A percentile compares a stretch with the other conserved stretches of the same genome.
phyloP scores from a whole-genome alignment of 768 basidiomycete genomes.

The Pleurotus tuoliensis region DNA sequence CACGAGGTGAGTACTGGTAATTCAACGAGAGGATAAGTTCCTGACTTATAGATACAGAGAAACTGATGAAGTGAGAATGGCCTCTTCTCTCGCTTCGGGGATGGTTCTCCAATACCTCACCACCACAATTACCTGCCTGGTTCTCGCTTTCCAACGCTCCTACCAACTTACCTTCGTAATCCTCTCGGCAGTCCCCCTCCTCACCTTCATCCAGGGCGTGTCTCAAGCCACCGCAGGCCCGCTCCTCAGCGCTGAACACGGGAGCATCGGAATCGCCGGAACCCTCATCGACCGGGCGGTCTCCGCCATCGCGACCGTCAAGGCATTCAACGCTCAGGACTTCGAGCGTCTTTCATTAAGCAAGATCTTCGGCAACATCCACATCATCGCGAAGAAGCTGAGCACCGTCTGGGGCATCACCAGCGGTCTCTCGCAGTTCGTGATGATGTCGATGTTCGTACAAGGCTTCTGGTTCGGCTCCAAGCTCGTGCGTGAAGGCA shows the following conservation, averaged over 20 bases:
- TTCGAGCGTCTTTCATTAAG: constrained; percentile 43
- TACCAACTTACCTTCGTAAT: constrained; percentile 88
- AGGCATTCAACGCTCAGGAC: constrained; percentile 79
- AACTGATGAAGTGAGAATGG: constrained; percentile 89
- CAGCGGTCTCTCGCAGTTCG: constrained; percentile 68
- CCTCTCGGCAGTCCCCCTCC: constrained; percentile 81
- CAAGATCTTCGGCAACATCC: constrained; percentile 39
- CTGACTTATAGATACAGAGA: constrained; percentile 48
- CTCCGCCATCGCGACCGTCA: constrained; percentile 82
- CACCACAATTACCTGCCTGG: constrained; percentile 73
- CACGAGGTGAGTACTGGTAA: constrained; percentile 49
- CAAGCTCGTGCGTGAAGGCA: constrained; percentile 79
- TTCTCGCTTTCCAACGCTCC: constrained; percentile 78
- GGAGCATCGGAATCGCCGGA: constrained; percentile 64
- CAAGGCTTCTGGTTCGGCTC: constrained; percentile 96
- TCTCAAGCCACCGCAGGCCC: constrained; percentile 71
- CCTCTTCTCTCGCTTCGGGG: constrained; percentile 77
- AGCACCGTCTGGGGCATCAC: constrained; percentile 76
- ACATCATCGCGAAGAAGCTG: constrained; percentile 45
- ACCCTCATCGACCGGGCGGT: constrained; percentile 77
- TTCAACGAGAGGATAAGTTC: too few relatives aligned
- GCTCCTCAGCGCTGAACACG: constrained; percentile 62
- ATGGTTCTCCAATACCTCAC: constrained; percentile 76
- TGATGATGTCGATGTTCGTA: constrained; percentile 90
- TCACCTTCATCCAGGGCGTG: constrained; percentile 70